These are phyloP conservation scores for Skeletonema menzelii DNA, from an alignment of 108 stramenopile species.

Conservation along the genomic window DNA sequence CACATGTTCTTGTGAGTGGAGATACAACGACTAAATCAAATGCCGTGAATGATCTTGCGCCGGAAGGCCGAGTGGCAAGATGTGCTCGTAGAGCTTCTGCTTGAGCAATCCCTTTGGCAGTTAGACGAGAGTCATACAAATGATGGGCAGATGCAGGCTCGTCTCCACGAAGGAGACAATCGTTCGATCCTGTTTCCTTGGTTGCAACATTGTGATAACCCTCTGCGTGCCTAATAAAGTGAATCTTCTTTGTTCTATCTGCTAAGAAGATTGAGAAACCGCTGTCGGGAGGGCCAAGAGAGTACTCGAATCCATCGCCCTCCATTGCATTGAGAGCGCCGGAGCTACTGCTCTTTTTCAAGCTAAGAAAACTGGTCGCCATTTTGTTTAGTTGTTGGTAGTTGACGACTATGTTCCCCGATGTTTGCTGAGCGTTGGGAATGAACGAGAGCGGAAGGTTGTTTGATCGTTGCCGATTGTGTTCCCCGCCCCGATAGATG, in stretches of 20 bases:
- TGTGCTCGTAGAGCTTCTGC: conserved; percentile 7
- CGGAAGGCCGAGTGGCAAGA: conserved; percentile 6
- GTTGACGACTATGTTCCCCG: too few relatives aligned
- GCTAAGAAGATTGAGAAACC: conserved; percentile 40
- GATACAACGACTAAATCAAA: conserved; percentile 57
- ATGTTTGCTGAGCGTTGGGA: too few relatives aligned
- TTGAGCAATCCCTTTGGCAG: conserved; percentile 31
- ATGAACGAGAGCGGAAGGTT: too few relatives aligned
- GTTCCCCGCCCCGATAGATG: too few relatives aligned
- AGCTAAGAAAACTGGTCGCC: not conserved
- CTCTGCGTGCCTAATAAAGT: conserved; percentile 69
- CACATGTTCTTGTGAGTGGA: conserved; percentile 64
- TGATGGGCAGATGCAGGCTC: conserved; percentile 25
- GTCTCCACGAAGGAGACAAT: conserved; percentile 41
- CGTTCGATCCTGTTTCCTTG: conserved; percentile 40
- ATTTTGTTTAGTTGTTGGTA: not conserved
- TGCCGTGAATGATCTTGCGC: conserved; percentile 20
- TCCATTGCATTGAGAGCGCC: conserved; percentile 9
- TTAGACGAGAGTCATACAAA: conserved; percentile 27
- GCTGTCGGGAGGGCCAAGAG: conserved; percentile 16
- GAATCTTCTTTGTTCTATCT: conserved; percentile 41
- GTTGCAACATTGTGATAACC: conserved; percentile 77
- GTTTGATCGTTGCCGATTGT: too few relatives aligned
- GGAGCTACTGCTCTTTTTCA: not conserved
- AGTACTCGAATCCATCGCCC: conserved; percentile 23